phyloP scores from a whole-genome alignment of 352 stramenopile genomes.

The Pythium folliculosum region DNA sequence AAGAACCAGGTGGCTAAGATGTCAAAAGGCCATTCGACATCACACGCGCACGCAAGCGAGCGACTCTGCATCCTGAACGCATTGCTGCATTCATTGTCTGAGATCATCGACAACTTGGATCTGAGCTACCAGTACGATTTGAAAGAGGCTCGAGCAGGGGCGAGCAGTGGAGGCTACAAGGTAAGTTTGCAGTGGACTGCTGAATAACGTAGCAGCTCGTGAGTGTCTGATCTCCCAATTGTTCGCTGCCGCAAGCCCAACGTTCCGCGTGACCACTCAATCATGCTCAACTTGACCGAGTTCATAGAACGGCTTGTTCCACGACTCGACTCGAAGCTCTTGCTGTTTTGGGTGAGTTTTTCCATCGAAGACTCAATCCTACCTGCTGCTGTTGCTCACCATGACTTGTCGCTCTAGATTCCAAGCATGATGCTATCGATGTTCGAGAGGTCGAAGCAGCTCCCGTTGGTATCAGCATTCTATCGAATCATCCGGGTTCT shows the following conservation, averaged over 20 bases:
- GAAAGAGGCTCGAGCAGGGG: constrained; percentile 40
- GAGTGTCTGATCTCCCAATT: neutral
- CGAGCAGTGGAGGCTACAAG: constrained; percentile 45
- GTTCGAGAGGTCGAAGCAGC: constrained; percentile 24
- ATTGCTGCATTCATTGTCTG: constrained; percentile 46
- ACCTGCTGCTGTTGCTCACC: neutral
- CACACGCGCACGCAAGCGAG: constrained; percentile 7
- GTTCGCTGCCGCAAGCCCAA: constrained; percentile 40
- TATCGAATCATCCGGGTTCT: constrained; percentile 33
- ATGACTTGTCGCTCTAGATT: constrained; percentile 8
- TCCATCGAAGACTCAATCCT: neutral
- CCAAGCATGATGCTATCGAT: constrained; percentile 25
- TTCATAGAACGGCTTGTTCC: constrained; percentile 63
- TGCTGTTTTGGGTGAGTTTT: constrained; percentile 55
- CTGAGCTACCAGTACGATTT: constrained; percentile 71
- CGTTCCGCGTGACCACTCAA: constrained; percentile 73
- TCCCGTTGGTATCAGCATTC: constrained; percentile 36
- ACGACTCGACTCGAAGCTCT: constrained; percentile 27
- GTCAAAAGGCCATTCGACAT: neutral
- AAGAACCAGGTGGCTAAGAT: constrained; percentile 8
- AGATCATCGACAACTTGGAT: constrained; percentile 57
- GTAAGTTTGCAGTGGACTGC: constrained; percentile 32
- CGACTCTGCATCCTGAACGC: constrained; percentile 51
- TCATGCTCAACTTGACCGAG: constrained; percentile 80
- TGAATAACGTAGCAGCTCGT: too few relatives aligned